phyloP scores from a whole-genome alignment of 306 rosid genomes.

The Lablab purpureus region DNA sequence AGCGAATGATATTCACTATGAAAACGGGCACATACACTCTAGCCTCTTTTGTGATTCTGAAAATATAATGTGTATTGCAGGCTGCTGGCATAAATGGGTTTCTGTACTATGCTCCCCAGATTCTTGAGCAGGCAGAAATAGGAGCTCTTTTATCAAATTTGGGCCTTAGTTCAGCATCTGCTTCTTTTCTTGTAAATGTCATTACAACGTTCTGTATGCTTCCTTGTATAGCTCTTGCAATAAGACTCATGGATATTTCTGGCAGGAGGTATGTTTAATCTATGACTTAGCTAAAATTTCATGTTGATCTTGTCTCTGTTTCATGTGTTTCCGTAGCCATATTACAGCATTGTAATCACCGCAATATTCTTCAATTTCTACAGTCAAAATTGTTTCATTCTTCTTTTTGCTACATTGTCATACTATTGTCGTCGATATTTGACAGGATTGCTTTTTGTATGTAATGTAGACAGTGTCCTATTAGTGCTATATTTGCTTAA shows the following conservation, averaged over 20 bases:
- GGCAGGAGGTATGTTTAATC: constrained; percentile 73
- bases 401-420: neutral
- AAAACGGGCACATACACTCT: constrained; percentile 13
- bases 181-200: constrained; percentile 63
- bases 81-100: constrained; percentile 78
- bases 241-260: constrained; percentile 73
- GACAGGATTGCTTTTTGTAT: neutral
- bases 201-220: constrained; percentile 76
- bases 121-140: constrained; percentile 69
- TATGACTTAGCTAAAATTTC: constrained; percentile 6
- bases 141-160: constrained; percentile 60
- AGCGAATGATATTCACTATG: constrained; percentile 16
- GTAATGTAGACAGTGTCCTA: neutral
- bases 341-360: constrained; percentile 6
- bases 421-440: constrained; percentile 15
- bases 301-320: constrained; percentile 11
- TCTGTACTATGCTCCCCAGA: constrained; percentile 76
- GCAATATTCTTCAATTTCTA: constrained; percentile 10
- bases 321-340: neutral
- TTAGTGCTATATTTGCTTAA: constrained; percentile 12
- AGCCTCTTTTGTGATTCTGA: constrained; percentile 35
- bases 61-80: constrained; percentile 48
- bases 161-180: constrained; percentile 61
- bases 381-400: neutral
- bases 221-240: constrained; percentile 72